phyloP scores from a whole-genome alignment of 305 asterid species.

The Rubia peregrina region DNA sequence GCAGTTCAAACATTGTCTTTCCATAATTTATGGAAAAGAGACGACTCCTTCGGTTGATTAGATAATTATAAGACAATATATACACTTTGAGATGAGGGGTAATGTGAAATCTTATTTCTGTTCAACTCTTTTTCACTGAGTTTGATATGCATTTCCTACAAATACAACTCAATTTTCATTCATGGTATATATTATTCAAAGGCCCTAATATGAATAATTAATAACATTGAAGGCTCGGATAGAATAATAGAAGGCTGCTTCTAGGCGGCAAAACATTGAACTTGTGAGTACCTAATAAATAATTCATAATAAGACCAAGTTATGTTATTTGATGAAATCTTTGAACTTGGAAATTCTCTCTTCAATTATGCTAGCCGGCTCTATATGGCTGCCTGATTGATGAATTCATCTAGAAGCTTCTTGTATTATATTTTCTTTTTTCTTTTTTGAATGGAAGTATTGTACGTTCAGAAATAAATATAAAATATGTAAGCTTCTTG shows the following conservation, averaged over 20 bases:
- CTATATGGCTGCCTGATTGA: not conserved
- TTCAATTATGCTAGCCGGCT: not conserved
- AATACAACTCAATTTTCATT: not conserved
- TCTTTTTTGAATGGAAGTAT: no score
- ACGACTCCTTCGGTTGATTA: no score
- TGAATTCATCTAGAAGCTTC: not conserved
- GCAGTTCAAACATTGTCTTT: no score
- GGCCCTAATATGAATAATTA: not conserved
- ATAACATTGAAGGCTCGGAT: not conserved
- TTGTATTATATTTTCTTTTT: no score
- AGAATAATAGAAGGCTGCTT: not conserved
- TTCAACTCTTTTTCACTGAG: no score
- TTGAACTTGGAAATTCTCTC: not conserved
- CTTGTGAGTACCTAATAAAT: not conserved
- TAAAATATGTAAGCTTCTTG: no score
- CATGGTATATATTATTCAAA: not conserved
- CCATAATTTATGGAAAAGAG: no score
- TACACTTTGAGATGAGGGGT: no score
- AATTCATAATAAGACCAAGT: not conserved
- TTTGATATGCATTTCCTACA: no score
- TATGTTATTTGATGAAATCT: not conserved
- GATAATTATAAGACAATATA: no score
- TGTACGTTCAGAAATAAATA: no score
- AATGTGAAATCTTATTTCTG: no score
- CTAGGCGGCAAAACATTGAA: constrained; percentile 5